These are phyloP conservation scores for Mycena chlorophos DNA, from an alignment of 768 basidiomycete species.

Conservation along the genomic window DNA sequence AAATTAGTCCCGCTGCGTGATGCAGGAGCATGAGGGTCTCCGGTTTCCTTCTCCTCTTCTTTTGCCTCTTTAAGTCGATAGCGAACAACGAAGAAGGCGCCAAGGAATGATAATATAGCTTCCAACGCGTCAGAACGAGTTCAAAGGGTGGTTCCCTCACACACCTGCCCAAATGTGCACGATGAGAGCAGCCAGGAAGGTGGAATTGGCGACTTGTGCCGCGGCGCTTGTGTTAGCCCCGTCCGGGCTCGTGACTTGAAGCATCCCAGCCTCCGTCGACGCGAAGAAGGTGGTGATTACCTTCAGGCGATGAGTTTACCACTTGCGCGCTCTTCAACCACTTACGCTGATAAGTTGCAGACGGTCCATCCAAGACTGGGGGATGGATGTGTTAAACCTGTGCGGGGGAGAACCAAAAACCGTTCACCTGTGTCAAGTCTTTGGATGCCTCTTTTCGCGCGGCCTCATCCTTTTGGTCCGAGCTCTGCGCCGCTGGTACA, in stretches of 20 bases:
- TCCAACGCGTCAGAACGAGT: neutral
- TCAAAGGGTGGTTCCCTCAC: constrained; percentile 6
- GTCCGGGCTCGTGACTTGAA: constrained; percentile 44
- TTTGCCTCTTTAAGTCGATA: constrained; percentile 57
- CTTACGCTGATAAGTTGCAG: constrained; percentile 62
- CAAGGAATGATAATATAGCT: constrained; percentile 48
- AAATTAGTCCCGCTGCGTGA: constrained; percentile 1
- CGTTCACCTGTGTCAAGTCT: neutral
- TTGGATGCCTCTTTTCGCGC: constrained; percentile 33
- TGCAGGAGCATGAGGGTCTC: constrained; percentile 10
- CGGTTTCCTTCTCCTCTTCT: constrained; percentile 42
- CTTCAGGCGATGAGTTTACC: neutral
- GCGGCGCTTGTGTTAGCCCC: constrained; percentile 16
- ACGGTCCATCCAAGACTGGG: constrained; percentile 64
- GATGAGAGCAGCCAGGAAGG: constrained; percentile 53
- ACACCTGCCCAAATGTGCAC: constrained; percentile 54
- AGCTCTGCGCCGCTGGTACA: constrained; percentile 2
- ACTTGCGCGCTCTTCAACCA: constrained; percentile 38
- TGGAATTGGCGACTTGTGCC: constrained; percentile 43
- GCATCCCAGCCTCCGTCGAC: constrained; percentile 53
- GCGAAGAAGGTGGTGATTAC: constrained; percentile 65
- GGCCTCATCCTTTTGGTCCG: constrained; percentile 45
- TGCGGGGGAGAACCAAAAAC: neutral
- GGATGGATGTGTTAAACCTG: constrained; percentile 48
- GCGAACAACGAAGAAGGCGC: constrained; percentile 54